Evolutionary conservation across 1,284 basidiomycete genomes (phyloP), one percentile per base, ranked within the genome.

Genomic region (Ganoderma multipileum): DNA sequence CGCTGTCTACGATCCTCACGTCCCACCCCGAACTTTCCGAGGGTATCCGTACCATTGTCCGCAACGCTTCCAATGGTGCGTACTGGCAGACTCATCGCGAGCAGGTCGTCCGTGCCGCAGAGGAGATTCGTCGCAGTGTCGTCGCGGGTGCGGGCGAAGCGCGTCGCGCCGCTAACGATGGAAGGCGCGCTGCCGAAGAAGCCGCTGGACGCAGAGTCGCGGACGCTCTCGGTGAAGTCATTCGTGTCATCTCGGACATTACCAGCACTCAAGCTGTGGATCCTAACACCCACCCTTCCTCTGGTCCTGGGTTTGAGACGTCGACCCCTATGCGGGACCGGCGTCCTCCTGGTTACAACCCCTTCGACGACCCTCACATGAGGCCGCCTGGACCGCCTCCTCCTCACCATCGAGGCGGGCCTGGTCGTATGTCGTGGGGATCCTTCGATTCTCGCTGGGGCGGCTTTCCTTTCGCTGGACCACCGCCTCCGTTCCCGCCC

Each of bases 1-100:
- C 83, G 2, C 76, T 93, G 63, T 86, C 84, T 42, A 80, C 76
- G 26, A 83, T 88, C 30, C 79, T 93, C 59, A 79, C 85, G 0
- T 78, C 85, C 9, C 91, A 93, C 73, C 92, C 92, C 2, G 91
- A 94, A 72, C 78, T 94, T 14, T 86, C 89, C 1, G 89, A 91
- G 69, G 85, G 85, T 47, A 75, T 94, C 65, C 88, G 86, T 64
- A 89, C 86, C 73, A 86, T 94, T 55, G 76, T 89, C 44, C 81
- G 81, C 64, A 91, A 93, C 72, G 82, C 89, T 9, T 82, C 85
- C 3, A 86, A 82, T 63, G 92, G 91, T 26, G 80, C 83, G 18
- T 94, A 94, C 75, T 93, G 90, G 91, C 78, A 81, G 54, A 77
- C 83, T 33, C 90, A 92, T 73, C 86, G 88, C 58, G 85, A 87